Base-by-base conservation (phyloP, 2,329 filamentous ascomycete genomes). In the Aspergillus sp. region DNA sequence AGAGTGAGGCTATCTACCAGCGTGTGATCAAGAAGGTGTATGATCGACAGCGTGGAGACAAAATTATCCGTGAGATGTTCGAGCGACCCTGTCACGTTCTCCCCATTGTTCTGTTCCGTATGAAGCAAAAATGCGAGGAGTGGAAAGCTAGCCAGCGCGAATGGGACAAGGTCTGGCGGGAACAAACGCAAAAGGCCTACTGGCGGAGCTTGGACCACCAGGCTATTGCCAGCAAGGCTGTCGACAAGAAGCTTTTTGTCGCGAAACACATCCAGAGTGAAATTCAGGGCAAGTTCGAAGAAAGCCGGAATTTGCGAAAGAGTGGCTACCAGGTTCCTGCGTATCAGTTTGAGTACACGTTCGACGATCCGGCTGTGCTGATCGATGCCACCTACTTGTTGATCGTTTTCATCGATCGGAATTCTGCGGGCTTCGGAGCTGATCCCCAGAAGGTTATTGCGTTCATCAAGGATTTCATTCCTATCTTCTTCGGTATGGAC, bases 151-250 rank as follows among this genome's bases (percentile, higher is more conserved):
- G 89, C 5, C 90, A 88, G 76, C 88, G 93, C 27, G 94, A 98
- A 65, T 98, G 93, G 93, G 90, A 97, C 68, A 96, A 96, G 70
- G 90, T 98, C 6, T 98, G 93, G 93, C 89, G 93, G 54, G 85
- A 89, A 44, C 93, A 97, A 72, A 97, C 91, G 20, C 86, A 95
- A 63, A 85, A 86, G 61, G 91, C 95, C 74, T 95, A 96, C 70
- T 88, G 94, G 72, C 94, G 90, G 74, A 95, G 90, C 66, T 81
- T 98, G 45, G 93, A 98, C 62, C 93, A 98, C 63, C 95, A 97
- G 79, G 90, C 90, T 17, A 90, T 95, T 50, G 84, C 89, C 46
- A 87, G 89, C 60, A 95, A 93, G 72, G 82, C 84, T 53, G 84
- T 80, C 33, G 93, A 98, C 70, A 97, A 97, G 79, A 86, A 90